Conservation (phyloP, 768 basidiomycete genomes). For the Solioccasus polychromus region DNA sequence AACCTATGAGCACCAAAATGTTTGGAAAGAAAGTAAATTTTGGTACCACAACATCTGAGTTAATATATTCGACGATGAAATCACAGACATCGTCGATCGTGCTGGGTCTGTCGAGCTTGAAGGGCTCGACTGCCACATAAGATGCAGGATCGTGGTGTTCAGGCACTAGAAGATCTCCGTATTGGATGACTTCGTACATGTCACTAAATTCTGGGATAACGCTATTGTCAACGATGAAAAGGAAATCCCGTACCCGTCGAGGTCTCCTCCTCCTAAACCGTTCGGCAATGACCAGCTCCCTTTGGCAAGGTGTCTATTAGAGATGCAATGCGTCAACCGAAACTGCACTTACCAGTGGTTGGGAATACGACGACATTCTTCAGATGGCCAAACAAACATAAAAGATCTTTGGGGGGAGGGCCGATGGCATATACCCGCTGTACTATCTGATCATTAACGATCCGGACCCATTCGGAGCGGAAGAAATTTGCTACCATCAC, state of each 20-base stretch:
- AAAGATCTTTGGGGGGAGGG: slow-evolving; percentile 52
- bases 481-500: slow-evolving; percentile 51
- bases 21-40: neutral
- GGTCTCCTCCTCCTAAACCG: slow-evolving; percentile 69
- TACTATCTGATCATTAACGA: slow-evolving; percentile 37
- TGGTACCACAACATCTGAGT: slow-evolving; percentile 74
- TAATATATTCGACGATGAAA: slow-evolving; percentile 81
- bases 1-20: slow-evolving; percentile 6
- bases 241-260: slow-evolving; percentile 58
- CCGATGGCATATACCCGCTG: slow-evolving; percentile 73
- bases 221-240: neutral
- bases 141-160: slow-evolving; percentile 47
- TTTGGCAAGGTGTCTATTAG: slow-evolving; percentile 21
- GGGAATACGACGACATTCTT: slow-evolving; percentile 75
- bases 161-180: slow-evolving; percentile 54
- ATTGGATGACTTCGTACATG: slow-evolving; percentile 57
- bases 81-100: slow-evolving; percentile 72
- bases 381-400: slow-evolving; percentile 58
- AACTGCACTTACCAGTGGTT: slow-evolving; percentile 45
- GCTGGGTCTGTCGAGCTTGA: slow-evolving; percentile 43
- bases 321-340: neutral
- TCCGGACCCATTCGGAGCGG: neutral
- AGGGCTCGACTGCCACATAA: slow-evolving; percentile 42
- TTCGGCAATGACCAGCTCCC: slow-evolving; percentile 65
- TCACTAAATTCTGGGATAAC: slow-evolving; percentile 43